Base-by-base conservation (phyloP, 345 rosid species). In the Microcos paniculata region DNA sequence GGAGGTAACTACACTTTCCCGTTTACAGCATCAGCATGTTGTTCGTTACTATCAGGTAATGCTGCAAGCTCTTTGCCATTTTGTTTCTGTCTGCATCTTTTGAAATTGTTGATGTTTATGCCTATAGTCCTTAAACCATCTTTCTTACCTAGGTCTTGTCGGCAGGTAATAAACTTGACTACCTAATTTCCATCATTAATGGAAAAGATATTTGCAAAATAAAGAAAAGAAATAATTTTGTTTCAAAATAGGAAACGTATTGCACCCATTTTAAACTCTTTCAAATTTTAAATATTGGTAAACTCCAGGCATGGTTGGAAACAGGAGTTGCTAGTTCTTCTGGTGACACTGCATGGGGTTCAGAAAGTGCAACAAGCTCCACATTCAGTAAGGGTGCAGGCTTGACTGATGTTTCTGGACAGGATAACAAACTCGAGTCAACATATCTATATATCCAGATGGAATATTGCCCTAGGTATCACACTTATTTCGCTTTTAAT, bases 21-120 rank as follows among this genome's bases (percentile, higher is more conserved):
- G 98, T 55, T 87, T 95, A 85, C 98, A 95, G 74, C 99, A 95
- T 91, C 97, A 86, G n/a, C 99, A 95, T 87, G 98, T 95, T 70
- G 99, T 95, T 64, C 99, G 99, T 51, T 95, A 95, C 83, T 95
- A 93, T 88, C 99, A 95, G 94, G 99, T 95, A 61, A 72, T 21
- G 8, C 58, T 69, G 26, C 18, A 19, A 30, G 78, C 51, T 42
- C 62, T 73, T 56, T 63, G 53, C 71, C 52, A 72, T 62, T 40
- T 70, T 24, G 38, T 72, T 46, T 42, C 57, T 24, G 30, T 57
- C 58, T 71, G 58, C 76, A 69, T 62, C 57, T 82, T 65, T 72
- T 78, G 78, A 65, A 66, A 45, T 23, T 72, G 35, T 40, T 11
- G 33, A 45, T 24, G 35, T 19, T 43, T 33, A 30, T 70, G 30